Evolutionary conservation across 345 rosid species (phyloP), one percentile per base, ranked within the genome.

Genomic region (Pugionium dolabratum): DNA sequence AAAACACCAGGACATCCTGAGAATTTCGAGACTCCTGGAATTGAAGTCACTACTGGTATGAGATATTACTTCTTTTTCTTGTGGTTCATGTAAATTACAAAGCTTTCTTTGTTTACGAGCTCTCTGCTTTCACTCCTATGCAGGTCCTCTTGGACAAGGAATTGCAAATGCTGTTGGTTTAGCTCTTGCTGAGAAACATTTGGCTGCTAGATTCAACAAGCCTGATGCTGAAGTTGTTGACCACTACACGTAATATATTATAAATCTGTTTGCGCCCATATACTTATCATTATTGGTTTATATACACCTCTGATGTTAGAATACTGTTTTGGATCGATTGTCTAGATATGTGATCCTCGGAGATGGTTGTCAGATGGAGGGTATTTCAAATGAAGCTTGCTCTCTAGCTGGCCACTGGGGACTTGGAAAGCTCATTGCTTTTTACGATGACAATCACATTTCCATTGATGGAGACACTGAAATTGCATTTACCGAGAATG

Each of bases 351-450:
- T 0, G 2, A 82, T 95, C 7, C 64, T 95, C 41, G 99, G 99
- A 71, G 99, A 95, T 78, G 99, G 99, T 25, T 95, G 99, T 69
- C 93, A 95, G 39, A 95, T 95, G 99, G 99, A 95, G 64, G 99
- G 99, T 35, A 84, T 95, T 65, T 62, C 96, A 46, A 91, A 91
- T 46, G 99, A 95, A 80, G 97, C 79, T 75, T 83, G 86, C 64
- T 95, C 99, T 46, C 86, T 95, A 41, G 99, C 97, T 41, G 96
- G 87, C 4, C 99, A 95, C 35, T 95, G 94, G 99, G 99, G 99
- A 43, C 96, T 95, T 36, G 99, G 99, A 37, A 91, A 95, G 81
- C 84, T 95, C 65, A 91, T 95, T 54, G 99, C 99, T 64, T 89
- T 95, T 63, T 95, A 95, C 9, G 99, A 95, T 78, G 99, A 95